These are phyloP conservation scores for Trifolium repens DNA, from an alignment of 306 rosid species.

Conservation along the genomic window DNA sequence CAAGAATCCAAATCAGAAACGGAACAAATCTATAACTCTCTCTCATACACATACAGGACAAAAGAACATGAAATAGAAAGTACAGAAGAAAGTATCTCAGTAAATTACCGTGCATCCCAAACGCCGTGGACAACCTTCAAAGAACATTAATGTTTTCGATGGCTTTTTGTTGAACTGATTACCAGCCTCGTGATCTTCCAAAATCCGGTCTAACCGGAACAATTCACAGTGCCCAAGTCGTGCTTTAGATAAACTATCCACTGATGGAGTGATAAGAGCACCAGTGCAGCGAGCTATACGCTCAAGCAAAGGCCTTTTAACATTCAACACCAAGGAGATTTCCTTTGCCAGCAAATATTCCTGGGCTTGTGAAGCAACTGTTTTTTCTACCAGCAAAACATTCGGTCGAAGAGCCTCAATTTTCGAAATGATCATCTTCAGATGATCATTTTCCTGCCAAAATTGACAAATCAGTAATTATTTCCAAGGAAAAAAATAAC, in stretches of 20 bases:
- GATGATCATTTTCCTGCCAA: slow-evolving; percentile 89
- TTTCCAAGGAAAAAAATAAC: slow-evolving; percentile 28
- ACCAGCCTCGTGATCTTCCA: slow-evolving; percentile 69
- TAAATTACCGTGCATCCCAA: slow-evolving; percentile 90
- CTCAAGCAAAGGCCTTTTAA: slow-evolving; percentile 85
- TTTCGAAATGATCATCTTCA: slow-evolving; percentile 76
- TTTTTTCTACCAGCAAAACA: slow-evolving; percentile 95
- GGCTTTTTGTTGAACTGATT: slow-evolving; percentile 76
- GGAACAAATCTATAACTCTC: slow-evolving; percentile 27
- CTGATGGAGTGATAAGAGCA: slow-evolving; percentile 77
- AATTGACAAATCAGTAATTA: slow-evolving; percentile 35
- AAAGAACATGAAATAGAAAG: slow-evolving; percentile 13
- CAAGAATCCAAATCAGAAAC: slow-evolving; percentile 49
- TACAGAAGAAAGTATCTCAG: slow-evolving; percentile 19
- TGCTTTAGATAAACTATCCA: slow-evolving; percentile 67
- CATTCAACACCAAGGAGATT: slow-evolving; percentile 94
- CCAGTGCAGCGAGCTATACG: slow-evolving; percentile 94
- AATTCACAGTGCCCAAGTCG: slow-evolving; percentile 89
- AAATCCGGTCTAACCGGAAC: slow-evolving; percentile 75
- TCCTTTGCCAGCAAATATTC: slow-evolving; percentile 82
- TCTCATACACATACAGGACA: not conserved
- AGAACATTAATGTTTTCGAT: slow-evolving; percentile 90
- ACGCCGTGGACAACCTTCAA: slow-evolving; percentile 97
- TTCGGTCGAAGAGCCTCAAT: slow-evolving; percentile 90
- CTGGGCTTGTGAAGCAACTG: slow-evolving; percentile 84